These are phyloP conservation scores for Salix koriyanagi DNA, from an alignment of 345 rosid species.

Conservation along the genomic window DNA sequence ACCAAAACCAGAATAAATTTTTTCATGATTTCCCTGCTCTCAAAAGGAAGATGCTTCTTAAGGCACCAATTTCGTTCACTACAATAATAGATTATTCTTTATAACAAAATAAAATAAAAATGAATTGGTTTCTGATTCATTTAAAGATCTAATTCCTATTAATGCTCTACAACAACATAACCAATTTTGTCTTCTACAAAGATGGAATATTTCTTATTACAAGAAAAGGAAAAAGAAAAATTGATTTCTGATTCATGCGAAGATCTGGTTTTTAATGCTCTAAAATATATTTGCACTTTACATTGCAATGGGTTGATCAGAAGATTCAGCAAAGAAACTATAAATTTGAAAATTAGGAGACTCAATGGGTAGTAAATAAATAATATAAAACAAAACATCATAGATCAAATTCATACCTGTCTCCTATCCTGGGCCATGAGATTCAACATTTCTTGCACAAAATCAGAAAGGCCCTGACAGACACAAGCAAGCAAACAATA, in stretches of 20 bases:
- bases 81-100: neutral
- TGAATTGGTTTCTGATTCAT: too few relatives aligned
- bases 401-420: slow-evolving; percentile 28
- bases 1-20: too few relatives aligned
- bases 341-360: too few relatives aligned
- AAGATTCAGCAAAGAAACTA: too few relatives aligned
- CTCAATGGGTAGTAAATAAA: too few relatives aligned
- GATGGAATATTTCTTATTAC: neutral
- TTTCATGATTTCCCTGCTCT: neutral
- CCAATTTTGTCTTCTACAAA: neutral
- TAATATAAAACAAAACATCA: too few relatives aligned
- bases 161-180: too few relatives aligned
- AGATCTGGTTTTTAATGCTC: too few relatives aligned
- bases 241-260: neutral
- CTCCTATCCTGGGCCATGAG: slow-evolving; percentile 39
- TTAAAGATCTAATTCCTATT: too few relatives aligned
- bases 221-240: neutral
- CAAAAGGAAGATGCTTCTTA: neutral
- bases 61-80: neutral
- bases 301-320: too few relatives aligned
- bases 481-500: neutral
- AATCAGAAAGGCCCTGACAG: slow-evolving; percentile 49
- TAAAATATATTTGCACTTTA: too few relatives aligned
- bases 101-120: too few relatives aligned
- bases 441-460: slow-evolving; percentile 45